These are phyloP conservation scores for Pythium scleroteichum DNA, from an alignment of 352 stramenopile species.

Conservation along the genomic window DNA sequence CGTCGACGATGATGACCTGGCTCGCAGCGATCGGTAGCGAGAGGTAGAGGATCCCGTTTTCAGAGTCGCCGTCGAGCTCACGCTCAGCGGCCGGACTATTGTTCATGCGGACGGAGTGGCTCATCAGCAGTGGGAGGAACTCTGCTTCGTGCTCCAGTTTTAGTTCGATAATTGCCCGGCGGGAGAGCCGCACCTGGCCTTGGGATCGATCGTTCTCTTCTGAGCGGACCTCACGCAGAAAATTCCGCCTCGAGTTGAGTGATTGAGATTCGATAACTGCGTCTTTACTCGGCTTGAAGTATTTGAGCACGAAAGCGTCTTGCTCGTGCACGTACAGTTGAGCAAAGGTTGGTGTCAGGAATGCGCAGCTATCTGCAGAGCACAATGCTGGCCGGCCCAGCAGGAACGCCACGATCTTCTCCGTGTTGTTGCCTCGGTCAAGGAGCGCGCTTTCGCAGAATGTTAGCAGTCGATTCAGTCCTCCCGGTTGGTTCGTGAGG, in stretches of 20 bases:
- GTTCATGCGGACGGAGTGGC: background rate
- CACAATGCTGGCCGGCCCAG: slow-evolving; percentile 49
- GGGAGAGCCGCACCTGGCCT: slow-evolving; percentile 30
- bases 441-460: slow-evolving; percentile 55
- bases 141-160: slow-evolving; percentile 67
- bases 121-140: slow-evolving; percentile 60
- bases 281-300: slow-evolving; percentile 40
- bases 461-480: slow-evolving; percentile 38
- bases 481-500: slow-evolving; percentile 31
- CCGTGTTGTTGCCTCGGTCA: slow-evolving; percentile 39
- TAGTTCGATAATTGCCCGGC: slow-evolving; percentile 55
- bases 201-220: slow-evolving; percentile 23
- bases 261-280: background rate
- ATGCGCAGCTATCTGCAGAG: slow-evolving; percentile 31
- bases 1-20: slow-evolving; percentile 56
- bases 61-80: too few species aligned
- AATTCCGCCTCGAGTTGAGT: slow-evolving; percentile 41
- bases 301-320: slow-evolving; percentile 50
- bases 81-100: too few species aligned
- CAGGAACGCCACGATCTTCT: slow-evolving; percentile 63
- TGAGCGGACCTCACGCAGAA: slow-evolving; percentile 49
- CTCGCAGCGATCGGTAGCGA: slow-evolving; percentile 44
- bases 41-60: slow-evolving; percentile 32
- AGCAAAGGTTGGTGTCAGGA: slow-evolving; percentile 48
- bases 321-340: slow-evolving; percentile 49